These are phyloP conservation scores for Cruciata laevipes DNA, from an alignment of 257 asterid species.

Conservation along the genomic window DNA sequence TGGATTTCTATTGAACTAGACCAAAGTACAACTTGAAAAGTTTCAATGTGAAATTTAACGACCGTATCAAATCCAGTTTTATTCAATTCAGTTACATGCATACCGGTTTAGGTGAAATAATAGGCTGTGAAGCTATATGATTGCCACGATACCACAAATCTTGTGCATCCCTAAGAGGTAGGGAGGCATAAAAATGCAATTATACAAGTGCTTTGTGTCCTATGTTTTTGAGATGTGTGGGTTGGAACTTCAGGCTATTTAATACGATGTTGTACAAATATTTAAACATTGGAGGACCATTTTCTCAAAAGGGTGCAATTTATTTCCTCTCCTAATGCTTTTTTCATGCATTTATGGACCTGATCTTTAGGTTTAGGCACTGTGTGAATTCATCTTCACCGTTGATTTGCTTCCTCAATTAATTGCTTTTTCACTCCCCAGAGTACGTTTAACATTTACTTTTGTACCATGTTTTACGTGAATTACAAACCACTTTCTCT, in stretches of 20 bases:
- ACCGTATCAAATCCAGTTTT: no score
- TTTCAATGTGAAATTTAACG: no score
- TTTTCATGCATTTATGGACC: not conserved
- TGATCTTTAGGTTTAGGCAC: not conserved
- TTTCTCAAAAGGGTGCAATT: not conserved
- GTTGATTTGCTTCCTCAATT: no score
- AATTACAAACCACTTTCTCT: not conserved
- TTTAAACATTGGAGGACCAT: conserved; percentile 4
- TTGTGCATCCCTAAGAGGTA: no score
- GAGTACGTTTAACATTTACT: not conserved
- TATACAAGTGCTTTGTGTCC: not conserved
- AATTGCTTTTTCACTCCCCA: not conserved
- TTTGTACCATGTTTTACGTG: not conserved
- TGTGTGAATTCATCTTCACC: not conserved
- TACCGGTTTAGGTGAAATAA: no score
- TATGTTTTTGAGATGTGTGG: not conserved
- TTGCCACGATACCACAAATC: no score
- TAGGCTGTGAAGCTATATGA: no score
- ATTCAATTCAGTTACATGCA: no score
- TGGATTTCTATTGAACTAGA: no score
- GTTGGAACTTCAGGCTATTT: not conserved
- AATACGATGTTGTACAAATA: conserved; percentile 1
- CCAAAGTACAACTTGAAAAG: no score
- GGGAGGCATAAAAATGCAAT: not conserved
- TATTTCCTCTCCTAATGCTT: not conserved